Evolutionary conservation across 805 yeast genomes (phyloP).

Genomic region (Zygoascus biomembranicola): DNA sequence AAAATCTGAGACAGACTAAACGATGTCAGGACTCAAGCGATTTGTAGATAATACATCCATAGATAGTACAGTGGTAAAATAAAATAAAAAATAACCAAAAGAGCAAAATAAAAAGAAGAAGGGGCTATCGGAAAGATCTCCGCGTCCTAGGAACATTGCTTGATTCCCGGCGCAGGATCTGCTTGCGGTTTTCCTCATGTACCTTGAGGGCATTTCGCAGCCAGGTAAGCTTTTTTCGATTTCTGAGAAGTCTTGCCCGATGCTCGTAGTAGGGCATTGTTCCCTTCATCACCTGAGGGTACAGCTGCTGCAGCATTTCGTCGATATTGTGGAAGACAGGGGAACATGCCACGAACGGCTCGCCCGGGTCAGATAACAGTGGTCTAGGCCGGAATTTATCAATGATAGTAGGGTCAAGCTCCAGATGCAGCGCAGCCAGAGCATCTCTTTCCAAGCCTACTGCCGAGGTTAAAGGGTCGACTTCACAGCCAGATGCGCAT

Average conservation of each 20-base stretch:
- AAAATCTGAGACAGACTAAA: too few relatives aligned
- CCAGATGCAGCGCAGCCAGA: slow-evolving; percentile 12
- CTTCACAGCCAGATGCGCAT: background rate
- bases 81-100: background rate
- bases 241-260: slow-evolving; percentile 16
- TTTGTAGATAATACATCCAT: background rate
- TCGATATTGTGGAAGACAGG: slow-evolving; percentile 18
- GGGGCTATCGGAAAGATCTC: background rate
- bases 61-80: background rate
- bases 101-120: background rate
- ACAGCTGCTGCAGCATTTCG: slow-evolving; percentile 13
- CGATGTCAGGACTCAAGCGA: too few relatives aligned
- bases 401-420: slow-evolving; percentile 12
- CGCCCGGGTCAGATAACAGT: slow-evolving; percentile 18
- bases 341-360: slow-evolving; percentile 17
- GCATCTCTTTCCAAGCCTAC: slow-evolving; percentile 9
- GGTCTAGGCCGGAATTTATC: slow-evolving; percentile 18
- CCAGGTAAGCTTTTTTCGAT: slow-evolving; percentile 13
- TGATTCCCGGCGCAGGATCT: background rate
- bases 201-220: slow-evolving; percentile 8
- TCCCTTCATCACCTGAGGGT: slow-evolving; percentile 13
- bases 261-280: slow-evolving; percentile 12
- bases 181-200: slow-evolving; percentile 11
- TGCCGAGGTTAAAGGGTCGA: slow-evolving; percentile 9
- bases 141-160: background rate